Percentiles rank a stretch among this genome's conserved stretches.
Conservation (phyloP, 257 asterid species). For the Linaria vulgaris region DNA sequence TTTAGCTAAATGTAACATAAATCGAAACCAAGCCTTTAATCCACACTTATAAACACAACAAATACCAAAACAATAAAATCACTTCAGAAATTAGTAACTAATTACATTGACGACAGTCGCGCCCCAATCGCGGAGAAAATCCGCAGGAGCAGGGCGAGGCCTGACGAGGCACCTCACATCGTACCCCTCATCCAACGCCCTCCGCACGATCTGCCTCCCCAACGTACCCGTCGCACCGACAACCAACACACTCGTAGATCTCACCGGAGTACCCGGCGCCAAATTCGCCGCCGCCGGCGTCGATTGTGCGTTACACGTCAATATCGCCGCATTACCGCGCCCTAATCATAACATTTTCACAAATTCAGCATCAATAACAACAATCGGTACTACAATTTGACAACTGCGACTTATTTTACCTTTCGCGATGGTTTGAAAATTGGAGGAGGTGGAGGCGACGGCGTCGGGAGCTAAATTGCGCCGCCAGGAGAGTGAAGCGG, state of each 20-base stretch:
- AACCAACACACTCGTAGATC: constrained; percentile 84
- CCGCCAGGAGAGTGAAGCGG: constrained; percentile 47
- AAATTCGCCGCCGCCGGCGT: constrained; percentile 60
- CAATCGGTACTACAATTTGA: constrained; percentile 1
- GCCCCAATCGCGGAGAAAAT: constrained; percentile 98
- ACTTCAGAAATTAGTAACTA: neutral
- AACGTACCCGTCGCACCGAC: constrained; percentile 97
- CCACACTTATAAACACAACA: no score
- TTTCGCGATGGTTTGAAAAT: constrained; percentile 20
- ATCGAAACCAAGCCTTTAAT: no score
- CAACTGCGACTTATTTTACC: constrained; percentile 26
- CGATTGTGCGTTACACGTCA: constrained; percentile 50
- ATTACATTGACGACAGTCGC: constrained; percentile 91
- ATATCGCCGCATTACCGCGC: constrained; percentile 38
- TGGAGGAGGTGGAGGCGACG: constrained; percentile 33
- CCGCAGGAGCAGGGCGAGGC: constrained; percentile 98
- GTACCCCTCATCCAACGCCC: constrained; percentile 94
- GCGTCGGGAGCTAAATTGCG: constrained; percentile 40
- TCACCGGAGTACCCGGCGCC: constrained; percentile 90
- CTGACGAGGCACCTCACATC: constrained; percentile 95
- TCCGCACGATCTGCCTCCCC: constrained; percentile 94
- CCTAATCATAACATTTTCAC: constrained; percentile 27
- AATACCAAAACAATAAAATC: neutral
- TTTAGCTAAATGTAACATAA: no score
- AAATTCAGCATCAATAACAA: neutral